These are phyloP conservation scores for Cutaneotrichosporon spelunceum DNA, from an alignment of 1,284 basidiomycete species.

Conservation along the genomic window DNA sequence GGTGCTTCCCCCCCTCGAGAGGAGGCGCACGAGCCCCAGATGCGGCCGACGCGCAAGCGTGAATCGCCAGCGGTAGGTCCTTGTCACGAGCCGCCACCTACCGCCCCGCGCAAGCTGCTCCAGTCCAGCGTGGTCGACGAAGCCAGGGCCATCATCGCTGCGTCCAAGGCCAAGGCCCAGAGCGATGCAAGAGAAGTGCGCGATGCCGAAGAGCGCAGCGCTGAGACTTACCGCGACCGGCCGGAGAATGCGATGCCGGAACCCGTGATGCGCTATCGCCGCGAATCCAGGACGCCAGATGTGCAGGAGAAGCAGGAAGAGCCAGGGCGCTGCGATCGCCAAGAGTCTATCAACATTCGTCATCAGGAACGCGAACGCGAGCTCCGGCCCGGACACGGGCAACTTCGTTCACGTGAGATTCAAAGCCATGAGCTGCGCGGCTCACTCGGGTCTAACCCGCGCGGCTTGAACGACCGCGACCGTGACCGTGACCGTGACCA, in stretches of 20 bases:
- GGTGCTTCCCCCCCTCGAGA: slow-evolving; percentile 25
- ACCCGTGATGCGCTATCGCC: not conserved
- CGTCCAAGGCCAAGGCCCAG: not conserved
- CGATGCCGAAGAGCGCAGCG: slow-evolving; percentile 1
- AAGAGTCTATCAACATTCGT: not conserved
- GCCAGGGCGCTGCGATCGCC: slow-evolving; percentile 4
- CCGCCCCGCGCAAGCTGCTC: not conserved
- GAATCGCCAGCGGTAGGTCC: slow-evolving; percentile 1
- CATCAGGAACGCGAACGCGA: slow-evolving; percentile 1
- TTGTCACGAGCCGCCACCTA: not conserved
- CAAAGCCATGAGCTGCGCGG: not conserved
- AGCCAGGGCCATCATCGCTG: not conserved
- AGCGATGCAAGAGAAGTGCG: slow-evolving; percentile 4
- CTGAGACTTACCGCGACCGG: not conserved
- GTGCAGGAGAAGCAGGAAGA: slow-evolving; percentile 2
- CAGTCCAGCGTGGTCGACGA: not conserved
- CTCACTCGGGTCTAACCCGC: not conserved
- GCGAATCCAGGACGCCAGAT: not conserved
- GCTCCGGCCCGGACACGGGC: not conserved
- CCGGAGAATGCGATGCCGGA: slow-evolving; percentile 1
- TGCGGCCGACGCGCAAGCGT: not conserved
- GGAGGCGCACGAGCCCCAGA: slow-evolving; percentile 29
- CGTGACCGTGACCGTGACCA: not conserved
- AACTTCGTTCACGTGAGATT: slow-evolving; percentile 4
- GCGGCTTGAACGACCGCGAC: not conserved